phyloP scores from a whole-genome alignment of 768 basidiomycete genomes.

The Kwoniella dendrophila region DNA sequence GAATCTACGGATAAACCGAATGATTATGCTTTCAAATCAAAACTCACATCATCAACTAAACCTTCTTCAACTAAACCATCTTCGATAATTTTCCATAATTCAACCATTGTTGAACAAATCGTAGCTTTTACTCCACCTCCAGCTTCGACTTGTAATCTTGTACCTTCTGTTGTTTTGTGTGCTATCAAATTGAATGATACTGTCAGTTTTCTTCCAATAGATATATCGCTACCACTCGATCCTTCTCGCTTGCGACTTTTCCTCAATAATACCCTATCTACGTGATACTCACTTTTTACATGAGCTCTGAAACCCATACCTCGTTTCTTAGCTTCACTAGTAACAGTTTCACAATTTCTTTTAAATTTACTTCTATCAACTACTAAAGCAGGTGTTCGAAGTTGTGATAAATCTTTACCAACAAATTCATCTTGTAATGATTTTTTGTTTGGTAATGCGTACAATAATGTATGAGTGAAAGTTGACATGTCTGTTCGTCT shows the following conservation, averaged over 20 bases:
- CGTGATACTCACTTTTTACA: slow-evolving; percentile 63
- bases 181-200: slow-evolving; percentile 54
- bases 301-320: slow-evolving; percentile 77
- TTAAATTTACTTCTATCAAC: slow-evolving; percentile 74
- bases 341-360: slow-evolving; percentile 74
- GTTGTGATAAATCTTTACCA: slow-evolving; percentile 62
- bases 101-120: slow-evolving; percentile 80
- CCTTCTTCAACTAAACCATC: slow-evolving; percentile 71
- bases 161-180: slow-evolving; percentile 72
- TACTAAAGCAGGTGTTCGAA: slow-evolving; percentile 77
- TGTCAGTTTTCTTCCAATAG: neutral
- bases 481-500: neutral
- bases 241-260: neutral
- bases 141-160: slow-evolving; percentile 68
- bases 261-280: neutral
- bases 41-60: slow-evolving; percentile 73
- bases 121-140: slow-evolving; percentile 63
- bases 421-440: slow-evolving; percentile 58
- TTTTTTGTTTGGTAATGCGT: slow-evolving; percentile 35
- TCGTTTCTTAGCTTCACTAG: slow-evolving; percentile 66
- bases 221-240: neutral
- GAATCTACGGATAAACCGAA: neutral
- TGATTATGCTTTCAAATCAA: neutral
- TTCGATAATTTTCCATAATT: slow-evolving; percentile 73
- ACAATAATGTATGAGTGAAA: slow-evolving; percentile 33